Evolutionary conservation across 805 yeast genomes (phyloP), one percentile per base, ranked within the genome.

Genomic region (Metschnikowia drakensbergensis): DNA sequence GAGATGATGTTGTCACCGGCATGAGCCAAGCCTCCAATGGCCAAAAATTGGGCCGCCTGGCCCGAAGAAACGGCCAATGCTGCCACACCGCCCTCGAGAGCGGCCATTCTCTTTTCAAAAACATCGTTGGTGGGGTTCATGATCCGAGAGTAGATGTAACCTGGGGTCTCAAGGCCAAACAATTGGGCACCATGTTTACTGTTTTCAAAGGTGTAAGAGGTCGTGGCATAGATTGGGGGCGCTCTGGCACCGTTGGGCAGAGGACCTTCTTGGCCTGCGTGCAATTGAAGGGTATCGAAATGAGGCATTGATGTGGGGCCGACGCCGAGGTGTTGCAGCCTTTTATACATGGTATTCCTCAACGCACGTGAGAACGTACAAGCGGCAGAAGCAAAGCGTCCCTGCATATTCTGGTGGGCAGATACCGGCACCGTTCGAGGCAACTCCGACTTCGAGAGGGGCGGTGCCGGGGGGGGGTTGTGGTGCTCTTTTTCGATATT

Each of bases 41-140:
- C 96, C 50, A 86, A 64, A 57, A 89, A 81, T 67, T 91, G 97
- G 27, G 98, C 97, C 47, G 97, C 92, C 72, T 91, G 97, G 53
- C 99, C 99, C n/a, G 97, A 90, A 23, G 96, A 69, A 26, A 86
- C 84, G 5, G 96, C 95, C 48, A 92, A 71, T 3, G 96, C 98
- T 51, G 86, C 96, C 45, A 83, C 84, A 63, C 98, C 99, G 49
- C 86, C 85, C 71, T 92, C 99, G 52, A 92, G 79, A 45, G 95
- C 95, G 47, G 97, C 95, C 51, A 92, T 77, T 72, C 99, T 81
- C 66, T 87, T 81, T 71, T 92, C 99, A 54, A 92, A 86, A 26
- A 87, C 92, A 60, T 86, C 96, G 50, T 79, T 84, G 51, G 99
- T 92, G 54, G 99, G 99, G 74, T 92, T 92, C 80, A 81, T 84